A percentile compares a stretch with the other conserved stretches of the same genome.
Evolutionary conservation across 176 grass and related monocot species (phyloP).

Genomic region (Cymbopogon citratus): DNA sequence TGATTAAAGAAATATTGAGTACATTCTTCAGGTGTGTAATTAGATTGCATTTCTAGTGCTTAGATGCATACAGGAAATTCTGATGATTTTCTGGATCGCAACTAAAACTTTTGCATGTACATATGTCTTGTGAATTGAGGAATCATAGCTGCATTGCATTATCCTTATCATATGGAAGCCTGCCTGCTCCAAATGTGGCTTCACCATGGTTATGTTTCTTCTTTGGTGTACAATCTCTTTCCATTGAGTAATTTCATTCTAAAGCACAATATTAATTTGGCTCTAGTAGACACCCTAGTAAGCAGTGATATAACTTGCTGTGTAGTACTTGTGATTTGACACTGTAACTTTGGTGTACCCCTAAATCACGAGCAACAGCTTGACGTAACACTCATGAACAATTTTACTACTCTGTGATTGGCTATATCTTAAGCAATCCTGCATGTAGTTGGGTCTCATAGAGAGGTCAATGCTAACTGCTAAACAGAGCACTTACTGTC

Average conservation of each 20-base stretch:
- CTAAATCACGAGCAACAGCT: slow-evolving; percentile 2
- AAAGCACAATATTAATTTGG: neutral
- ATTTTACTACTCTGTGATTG: neutral
- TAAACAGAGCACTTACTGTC: neutral
- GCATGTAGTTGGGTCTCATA: neutral
- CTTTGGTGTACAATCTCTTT: neutral
- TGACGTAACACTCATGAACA: too few relatives aligned
- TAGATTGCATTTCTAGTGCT: neutral
- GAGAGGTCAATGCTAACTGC: neutral
- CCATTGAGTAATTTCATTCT: neutral
- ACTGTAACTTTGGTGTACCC: neutral
- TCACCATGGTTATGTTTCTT: neutral
- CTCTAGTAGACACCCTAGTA: neutral
- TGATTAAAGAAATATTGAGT: neutral
- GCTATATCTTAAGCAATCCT: neutral
- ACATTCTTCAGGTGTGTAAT: neutral
- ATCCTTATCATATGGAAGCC: neutral
- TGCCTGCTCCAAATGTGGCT: neutral
- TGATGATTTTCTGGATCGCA: neutral
- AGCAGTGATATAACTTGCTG: neutral
- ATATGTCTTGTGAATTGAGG: neutral
- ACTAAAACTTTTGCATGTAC: neutral
- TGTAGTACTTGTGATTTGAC: neutral
- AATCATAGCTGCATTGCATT: neutral
- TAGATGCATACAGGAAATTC: neutral